Base-by-base conservation (phyloP, 2,329 filamentous ascomycete genomes). In the Tolypocladium ovalisporum region DNA sequence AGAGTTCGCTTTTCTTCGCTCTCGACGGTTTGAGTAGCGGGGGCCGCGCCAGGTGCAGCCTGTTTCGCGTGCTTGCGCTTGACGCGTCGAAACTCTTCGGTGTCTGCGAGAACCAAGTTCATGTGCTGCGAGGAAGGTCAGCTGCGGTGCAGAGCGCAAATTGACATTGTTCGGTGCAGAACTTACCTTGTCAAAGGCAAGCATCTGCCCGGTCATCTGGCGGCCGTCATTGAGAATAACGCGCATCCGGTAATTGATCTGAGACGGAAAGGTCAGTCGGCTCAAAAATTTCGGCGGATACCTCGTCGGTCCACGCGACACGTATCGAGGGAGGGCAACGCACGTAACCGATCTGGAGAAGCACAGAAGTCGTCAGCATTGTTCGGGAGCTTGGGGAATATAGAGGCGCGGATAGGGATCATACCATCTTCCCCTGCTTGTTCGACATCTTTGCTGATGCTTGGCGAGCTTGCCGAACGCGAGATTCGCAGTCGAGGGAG, bases 161-260 rank as follows among this genome's bases (percentile, higher is more conserved):
- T 53, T 22, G 15, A n/a, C n/a, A 17, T 35, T 53, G 12, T 29
- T 19, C 10, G 55, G 37, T n/a, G n/a, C 55, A 12, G 59, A 66
- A 51, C 27, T 58, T 75, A 93, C 90, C 84, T 97, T 97, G 75
- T 99, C 94, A 69, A 97, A 99, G 56, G 94, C 94, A 65, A 99
- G 84, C 90, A 99, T 96, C 75, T 97, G 91, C 61, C 92, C 94
- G 44, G 91, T 92, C 86, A 99, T 95, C 74, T 97, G 90, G 69
- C 94, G 87, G 63, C 90, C 90, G 77, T 99, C 94, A 70, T 90
- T 90, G 73, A 99, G 82, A 57, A 92, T 97, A 63, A 97, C 88
- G 71, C 93, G 88, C 92, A 99, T 97, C 76, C 93, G 90, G 81
- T 96, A 97, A 80, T 99, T 97, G 82, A 99, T 96, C 94, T 97